phyloP scores from a whole-genome alignment of 1,284 basidiomycete genomes.

The Cryptococcus jaspeensis region DNA sequence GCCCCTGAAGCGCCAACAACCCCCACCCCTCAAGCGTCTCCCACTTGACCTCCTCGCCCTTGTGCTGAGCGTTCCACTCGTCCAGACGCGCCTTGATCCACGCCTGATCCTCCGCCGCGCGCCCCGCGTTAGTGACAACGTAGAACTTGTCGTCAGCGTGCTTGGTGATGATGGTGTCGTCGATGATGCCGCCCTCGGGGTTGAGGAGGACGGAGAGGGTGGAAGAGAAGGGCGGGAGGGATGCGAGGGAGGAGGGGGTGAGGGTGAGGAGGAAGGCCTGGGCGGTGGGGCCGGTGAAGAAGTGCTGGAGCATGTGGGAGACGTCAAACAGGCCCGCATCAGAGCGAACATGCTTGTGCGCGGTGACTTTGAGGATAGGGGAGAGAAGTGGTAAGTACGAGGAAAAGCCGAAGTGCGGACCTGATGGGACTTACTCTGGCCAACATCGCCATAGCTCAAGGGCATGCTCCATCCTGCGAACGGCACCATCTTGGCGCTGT shows the following conservation, averaged over 20 bases:
- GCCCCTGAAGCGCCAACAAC: slow-evolving; percentile 87
- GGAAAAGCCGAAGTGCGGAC: background rate
- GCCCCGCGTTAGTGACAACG: slow-evolving; percentile 93
- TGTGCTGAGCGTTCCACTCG: slow-evolving; percentile 67
- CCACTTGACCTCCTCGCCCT: slow-evolving; percentile 67
- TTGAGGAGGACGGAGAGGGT: slow-evolving; percentile 88
- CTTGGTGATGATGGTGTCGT: slow-evolving; percentile 85
- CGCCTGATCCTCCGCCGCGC: slow-evolving; percentile 74
- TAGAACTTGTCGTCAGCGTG: slow-evolving; percentile 81
- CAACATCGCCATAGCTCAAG: slow-evolving; percentile 75
- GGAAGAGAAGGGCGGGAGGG: slow-evolving; percentile 67
- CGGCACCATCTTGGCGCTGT: slow-evolving; percentile 92
- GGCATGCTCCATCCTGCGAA: slow-evolving; percentile 98
- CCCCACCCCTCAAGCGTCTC: slow-evolving; percentile 84
- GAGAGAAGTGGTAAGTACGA: background rate
- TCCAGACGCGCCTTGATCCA: slow-evolving; percentile 70
- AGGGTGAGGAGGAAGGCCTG: slow-evolving; percentile 80
- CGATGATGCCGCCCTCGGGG: slow-evolving; percentile 87
- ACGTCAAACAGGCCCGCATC: slow-evolving; percentile 93
- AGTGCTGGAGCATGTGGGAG: slow-evolving; percentile 93
- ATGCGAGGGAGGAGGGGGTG: slow-evolving; percentile 73
- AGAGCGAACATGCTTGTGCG: slow-evolving; percentile 85
- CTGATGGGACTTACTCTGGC: slow-evolving; percentile 63
- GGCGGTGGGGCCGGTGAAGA: slow-evolving; percentile 70
- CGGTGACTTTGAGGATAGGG: slow-evolving; percentile 62